Conservation (phyloP, 2,329 filamentous ascomycete species). For the Periconia macrospinosa region DNA sequence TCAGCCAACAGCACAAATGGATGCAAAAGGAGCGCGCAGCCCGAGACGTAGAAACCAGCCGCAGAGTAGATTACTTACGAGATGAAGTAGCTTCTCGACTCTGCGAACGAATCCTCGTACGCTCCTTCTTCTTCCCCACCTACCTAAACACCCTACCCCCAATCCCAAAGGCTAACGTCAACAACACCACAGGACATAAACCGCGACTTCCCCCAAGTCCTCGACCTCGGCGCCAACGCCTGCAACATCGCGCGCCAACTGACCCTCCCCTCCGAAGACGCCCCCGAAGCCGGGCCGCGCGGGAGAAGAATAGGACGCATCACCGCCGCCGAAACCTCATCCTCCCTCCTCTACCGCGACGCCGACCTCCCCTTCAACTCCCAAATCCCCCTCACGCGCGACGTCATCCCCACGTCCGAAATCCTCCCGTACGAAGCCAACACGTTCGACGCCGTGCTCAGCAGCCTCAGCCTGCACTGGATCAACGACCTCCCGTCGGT, state of each 20-base stretch:
- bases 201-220: constrained; percentile 76
- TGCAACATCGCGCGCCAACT: constrained; percentile 90
- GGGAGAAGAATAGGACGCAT: constrained; percentile 72
- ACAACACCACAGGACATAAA: constrained; percentile 82
- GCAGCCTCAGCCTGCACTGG: constrained; percentile 91
- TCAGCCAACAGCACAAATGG: constrained; percentile 86
- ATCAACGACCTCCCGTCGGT: constrained; percentile 92
- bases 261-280: constrained; percentile 62
- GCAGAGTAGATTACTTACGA: constrained; percentile 87
- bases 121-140: constrained; percentile 12
- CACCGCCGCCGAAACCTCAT: constrained; percentile 80
- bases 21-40: constrained; percentile 89
- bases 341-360: constrained; percentile 78
- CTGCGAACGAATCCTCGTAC: constrained; percentile 80
- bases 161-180: constrained; percentile 11
- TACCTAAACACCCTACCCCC: neutral
- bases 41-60: constrained; percentile 67
- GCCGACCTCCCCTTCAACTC: constrained; percentile 72
- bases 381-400: constrained; percentile 69
- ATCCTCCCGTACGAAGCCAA: constrained; percentile 73
- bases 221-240: constrained; percentile 93
- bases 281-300: constrained; percentile 66
- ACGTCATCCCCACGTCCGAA: constrained; percentile 75
- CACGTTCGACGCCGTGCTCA: constrained; percentile 87
- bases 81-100: constrained; percentile 86